phyloP scores from a whole-genome alignment of 345 rosid genomes.

The Mallotus nudiflorus region DNA sequence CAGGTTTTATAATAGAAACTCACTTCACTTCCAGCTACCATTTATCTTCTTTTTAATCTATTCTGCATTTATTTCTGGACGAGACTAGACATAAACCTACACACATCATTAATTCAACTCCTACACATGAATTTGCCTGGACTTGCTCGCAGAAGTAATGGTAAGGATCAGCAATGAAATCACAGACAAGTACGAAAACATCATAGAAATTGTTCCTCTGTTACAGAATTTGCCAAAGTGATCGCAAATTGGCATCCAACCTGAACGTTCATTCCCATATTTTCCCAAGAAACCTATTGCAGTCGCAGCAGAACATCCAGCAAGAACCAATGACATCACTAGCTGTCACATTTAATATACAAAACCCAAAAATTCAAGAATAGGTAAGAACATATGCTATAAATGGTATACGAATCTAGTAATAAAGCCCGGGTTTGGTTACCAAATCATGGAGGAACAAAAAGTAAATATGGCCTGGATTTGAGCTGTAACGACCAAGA shows the following conservation, averaged over 20 bases:
- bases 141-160: slow-evolving; percentile 44
- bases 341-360: slow-evolving; percentile 36
- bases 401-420: neutral
- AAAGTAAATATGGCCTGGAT: slow-evolving; percentile 27
- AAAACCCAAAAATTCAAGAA: neutral
- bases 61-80: neutral
- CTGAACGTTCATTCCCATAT: slow-evolving; percentile 54
- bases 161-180: slow-evolving; percentile 47
- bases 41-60: neutral
- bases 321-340: slow-evolving; percentile 41
- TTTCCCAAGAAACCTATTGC: slow-evolving; percentile 52
- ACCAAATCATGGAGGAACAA: slow-evolving; percentile 63
- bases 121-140: slow-evolving; percentile 37
- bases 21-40: neutral
- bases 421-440: neutral
- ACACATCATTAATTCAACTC: neutral
- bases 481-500: slow-evolving; percentile 25
- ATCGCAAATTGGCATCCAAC: slow-evolving; percentile 69
- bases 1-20: neutral
- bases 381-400: neutral
- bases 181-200: slow-evolving; percentile 36
- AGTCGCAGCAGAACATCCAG: slow-evolving; percentile 56
- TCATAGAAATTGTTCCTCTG: slow-evolving; percentile 33
- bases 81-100: neutral
- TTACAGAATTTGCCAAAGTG: slow-evolving; percentile 47